phyloP scores from a whole-genome alignment of 2,329 filamentous ascomycete genomes.

The Trichoderma asperellum region DNA sequence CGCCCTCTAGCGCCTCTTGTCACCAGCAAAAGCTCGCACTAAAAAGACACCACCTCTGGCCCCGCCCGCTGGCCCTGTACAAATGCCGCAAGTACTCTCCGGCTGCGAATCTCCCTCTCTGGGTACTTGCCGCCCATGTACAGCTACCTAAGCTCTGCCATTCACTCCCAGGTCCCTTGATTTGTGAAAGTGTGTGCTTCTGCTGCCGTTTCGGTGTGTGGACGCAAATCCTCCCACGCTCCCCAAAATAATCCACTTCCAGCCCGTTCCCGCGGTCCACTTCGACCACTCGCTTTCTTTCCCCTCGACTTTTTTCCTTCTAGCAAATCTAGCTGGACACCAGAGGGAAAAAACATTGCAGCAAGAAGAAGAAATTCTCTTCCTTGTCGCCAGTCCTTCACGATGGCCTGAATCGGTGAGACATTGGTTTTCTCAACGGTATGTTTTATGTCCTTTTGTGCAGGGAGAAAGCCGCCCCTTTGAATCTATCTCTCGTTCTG shows the following conservation, averaged over 20 bases:
- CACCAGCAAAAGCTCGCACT: conserved; percentile 11
- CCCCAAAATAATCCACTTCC: conserved; percentile 18
- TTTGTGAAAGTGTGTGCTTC: conserved; percentile 16
- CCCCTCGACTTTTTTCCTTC: conserved; percentile 27
- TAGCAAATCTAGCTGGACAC: background rate
- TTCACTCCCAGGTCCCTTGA: background rate
- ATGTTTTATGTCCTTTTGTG: background rate
- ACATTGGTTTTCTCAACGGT: background rate
- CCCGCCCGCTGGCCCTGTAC: conserved; percentile 7
- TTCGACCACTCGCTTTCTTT: conserved; percentile 27
- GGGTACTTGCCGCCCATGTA: conserved; percentile 1
- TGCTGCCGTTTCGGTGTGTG: conserved; percentile 16
- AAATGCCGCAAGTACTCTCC: conserved; percentile 3
- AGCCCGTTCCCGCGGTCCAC: conserved; percentile 27
- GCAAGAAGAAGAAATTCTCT: background rate
- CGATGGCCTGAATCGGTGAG: background rate
- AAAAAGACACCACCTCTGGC: background rate
- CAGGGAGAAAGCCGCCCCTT: conserved; percentile 11
- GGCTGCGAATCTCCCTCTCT: background rate
- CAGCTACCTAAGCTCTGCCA: background rate
- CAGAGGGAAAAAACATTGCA: conserved; percentile 8
- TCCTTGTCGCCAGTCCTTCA: background rate
- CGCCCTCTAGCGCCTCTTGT: conserved; percentile 14
- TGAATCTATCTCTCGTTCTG: background rate
- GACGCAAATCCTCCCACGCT: conserved; percentile 8